Evolutionary conservation across 73 alveolate species (phyloP).

Genomic region (Tetrahymena elliotti): DNA sequence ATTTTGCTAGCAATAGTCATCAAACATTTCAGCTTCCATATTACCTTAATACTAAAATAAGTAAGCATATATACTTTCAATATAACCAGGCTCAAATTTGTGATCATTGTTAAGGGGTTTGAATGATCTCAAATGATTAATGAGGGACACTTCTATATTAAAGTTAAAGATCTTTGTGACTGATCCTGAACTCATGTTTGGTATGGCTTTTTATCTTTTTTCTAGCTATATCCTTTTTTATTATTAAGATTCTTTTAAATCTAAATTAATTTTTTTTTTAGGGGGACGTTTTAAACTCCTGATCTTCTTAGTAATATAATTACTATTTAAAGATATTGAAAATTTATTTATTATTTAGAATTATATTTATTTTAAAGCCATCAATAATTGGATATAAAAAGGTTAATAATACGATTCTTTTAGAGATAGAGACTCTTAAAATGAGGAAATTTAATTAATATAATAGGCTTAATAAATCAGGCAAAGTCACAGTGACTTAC

Average conservation of each 20-base stretch:
- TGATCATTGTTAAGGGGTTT: neutral
- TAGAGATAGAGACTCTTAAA: neutral
- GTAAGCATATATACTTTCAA: conserved; percentile 30
- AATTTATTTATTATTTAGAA: neutral
- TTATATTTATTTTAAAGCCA: neutral
- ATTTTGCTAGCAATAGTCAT: conserved; percentile 27
- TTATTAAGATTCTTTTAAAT: neutral
- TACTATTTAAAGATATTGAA: neutral
- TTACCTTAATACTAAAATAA: conserved; percentile 28
- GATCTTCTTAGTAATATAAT: neutral
- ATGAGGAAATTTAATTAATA: neutral
- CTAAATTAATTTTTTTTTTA: neutral
- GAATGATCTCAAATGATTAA: neutral
- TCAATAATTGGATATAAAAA: neutral
- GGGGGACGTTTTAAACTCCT: neutral
- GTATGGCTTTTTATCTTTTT: neutral
- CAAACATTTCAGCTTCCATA: conserved; percentile 31
- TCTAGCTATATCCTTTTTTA: neutral
- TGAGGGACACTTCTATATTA: neutral
- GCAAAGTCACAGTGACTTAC: neutral
- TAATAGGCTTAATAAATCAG: neutral
- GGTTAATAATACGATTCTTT: neutral
- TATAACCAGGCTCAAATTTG: conserved; percentile 15
- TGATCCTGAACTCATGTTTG: neutral
- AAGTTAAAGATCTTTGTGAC: neutral